Conservation (phyloP, 805 yeast genomes). For the Barnettozyma sp. region DNA sequence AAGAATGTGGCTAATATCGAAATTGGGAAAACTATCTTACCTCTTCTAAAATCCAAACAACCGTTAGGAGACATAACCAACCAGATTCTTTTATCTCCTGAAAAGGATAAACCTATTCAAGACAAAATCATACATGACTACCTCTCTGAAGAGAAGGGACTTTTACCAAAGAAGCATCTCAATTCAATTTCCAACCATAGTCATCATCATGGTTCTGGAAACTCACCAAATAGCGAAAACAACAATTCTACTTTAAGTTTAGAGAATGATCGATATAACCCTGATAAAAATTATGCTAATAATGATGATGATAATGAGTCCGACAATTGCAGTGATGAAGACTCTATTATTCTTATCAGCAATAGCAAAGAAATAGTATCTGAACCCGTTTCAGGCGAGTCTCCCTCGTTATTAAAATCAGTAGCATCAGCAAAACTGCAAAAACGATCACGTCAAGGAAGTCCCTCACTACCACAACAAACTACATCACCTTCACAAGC, state of each 20-base stretch:
- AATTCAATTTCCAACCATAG: too few relatives aligned
- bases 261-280: not conserved
- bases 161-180: too few relatives aligned
- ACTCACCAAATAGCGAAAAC: too few relatives aligned
- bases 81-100: not conserved
- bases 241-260: too few relatives aligned
- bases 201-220: too few relatives aligned
- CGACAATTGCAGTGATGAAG: too few relatives aligned
- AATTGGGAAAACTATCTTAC: not conserved
- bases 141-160: too few relatives aligned
- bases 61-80: constrained; percentile 8
- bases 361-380: constrained; percentile 15
- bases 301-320: constrained; percentile 6
- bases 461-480: constrained; percentile 1
- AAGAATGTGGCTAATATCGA: constrained; percentile 11
- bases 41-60: not conserved
- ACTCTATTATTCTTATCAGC: constrained; percentile 20
- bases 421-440: constrained; percentile 1
- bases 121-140: too few relatives aligned
- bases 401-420: not conserved
- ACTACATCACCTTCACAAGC: not conserved
- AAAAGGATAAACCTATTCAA: not conserved
- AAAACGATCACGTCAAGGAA: not conserved
- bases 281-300: constrained; percentile 1
- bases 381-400: not conserved